Conservation (phyloP, 1,284 basidiomycete species). For the Pterulicium gracile region DNA sequence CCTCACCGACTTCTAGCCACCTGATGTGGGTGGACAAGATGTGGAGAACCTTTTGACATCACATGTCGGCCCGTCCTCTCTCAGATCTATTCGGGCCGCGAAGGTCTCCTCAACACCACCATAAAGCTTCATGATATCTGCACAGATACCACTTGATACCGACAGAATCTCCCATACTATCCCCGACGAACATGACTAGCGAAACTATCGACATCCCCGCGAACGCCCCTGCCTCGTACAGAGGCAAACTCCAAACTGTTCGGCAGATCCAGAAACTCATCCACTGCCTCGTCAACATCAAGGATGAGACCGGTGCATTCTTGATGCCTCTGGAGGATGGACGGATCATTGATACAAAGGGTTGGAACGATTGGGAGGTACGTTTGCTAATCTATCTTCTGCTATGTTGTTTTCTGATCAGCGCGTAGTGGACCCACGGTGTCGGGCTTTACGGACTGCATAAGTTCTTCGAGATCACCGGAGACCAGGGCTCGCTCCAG, state of each 20-base stretch:
- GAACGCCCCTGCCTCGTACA: no score
- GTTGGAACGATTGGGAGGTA: conserved; percentile 56
- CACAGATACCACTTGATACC: no score
- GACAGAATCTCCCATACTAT: no score
- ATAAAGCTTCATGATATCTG: no score
- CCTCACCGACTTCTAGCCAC: no score
- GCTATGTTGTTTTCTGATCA: conserved; percentile 1
- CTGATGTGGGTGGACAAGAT: no score
- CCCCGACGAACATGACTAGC: no score
- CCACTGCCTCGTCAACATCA: conserved; percentile 48
- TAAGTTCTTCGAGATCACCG: conserved; percentile 34
- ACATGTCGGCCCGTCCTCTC: no score
- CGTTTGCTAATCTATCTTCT: conserved; percentile 7
- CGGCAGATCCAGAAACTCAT: conserved; percentile 35
- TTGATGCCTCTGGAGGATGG: conserved; percentile 44
- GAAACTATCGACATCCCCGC: no score
- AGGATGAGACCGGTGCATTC: conserved; percentile 48
- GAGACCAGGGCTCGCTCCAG: conserved; percentile 30
- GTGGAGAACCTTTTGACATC: no score
- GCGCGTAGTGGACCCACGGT: conserved; percentile 48
- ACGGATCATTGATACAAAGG: conserved; percentile 53
- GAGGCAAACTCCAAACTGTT: conserved; percentile 20
- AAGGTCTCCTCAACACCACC: no score
- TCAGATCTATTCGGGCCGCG: no score
- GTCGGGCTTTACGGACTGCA: conserved; percentile 34